Conservation (phyloP, 1,284 basidiomycete species). For the Puccinia novopanici region DNA sequence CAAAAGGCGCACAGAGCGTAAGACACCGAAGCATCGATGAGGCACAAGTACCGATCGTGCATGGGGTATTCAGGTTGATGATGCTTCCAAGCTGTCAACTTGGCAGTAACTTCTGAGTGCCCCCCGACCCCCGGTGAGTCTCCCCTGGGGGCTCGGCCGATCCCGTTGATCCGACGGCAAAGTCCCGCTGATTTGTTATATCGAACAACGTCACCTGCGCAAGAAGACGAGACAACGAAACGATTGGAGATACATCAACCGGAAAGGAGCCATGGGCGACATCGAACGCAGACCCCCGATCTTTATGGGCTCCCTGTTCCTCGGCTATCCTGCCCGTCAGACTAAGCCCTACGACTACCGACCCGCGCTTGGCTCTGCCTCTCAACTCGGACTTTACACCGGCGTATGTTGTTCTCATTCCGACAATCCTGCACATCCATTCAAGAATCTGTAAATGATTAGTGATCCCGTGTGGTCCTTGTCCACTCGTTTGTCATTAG, state of each 20-base stretch:
- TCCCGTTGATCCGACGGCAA: no score
- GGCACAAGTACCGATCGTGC: no score
- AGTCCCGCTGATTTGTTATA: no score
- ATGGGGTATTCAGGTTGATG: no score
- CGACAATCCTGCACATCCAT: neutral
- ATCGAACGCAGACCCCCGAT: slow-evolving; percentile 45
- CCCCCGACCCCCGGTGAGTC: no score
- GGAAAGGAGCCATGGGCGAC: slow-evolving; percentile 37
- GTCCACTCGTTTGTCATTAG: neutral
- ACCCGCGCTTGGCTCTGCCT: slow-evolving; percentile 25
- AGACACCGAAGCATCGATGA: no score
- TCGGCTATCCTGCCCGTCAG: slow-evolving; percentile 29
- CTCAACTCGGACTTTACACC: slow-evolving; percentile 39
- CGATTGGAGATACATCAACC: neutral
- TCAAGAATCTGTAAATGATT: neutral
- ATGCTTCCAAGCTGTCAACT: no score
- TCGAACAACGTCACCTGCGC: no score
- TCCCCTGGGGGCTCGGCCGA: no score
- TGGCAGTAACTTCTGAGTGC: no score
- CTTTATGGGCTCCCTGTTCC: slow-evolving; percentile 49
- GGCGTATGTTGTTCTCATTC: slow-evolving; percentile 27
- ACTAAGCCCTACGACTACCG: slow-evolving; percentile 30
- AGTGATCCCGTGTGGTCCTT: neutral
- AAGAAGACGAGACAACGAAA: neutral
- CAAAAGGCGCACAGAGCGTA: no score